A percentile compares a stretch with the other conserved stretches of the same genome.
Conservation (phyloP, 2,329 filamentous ascomycete species). For the Penicillium sp. region DNA sequence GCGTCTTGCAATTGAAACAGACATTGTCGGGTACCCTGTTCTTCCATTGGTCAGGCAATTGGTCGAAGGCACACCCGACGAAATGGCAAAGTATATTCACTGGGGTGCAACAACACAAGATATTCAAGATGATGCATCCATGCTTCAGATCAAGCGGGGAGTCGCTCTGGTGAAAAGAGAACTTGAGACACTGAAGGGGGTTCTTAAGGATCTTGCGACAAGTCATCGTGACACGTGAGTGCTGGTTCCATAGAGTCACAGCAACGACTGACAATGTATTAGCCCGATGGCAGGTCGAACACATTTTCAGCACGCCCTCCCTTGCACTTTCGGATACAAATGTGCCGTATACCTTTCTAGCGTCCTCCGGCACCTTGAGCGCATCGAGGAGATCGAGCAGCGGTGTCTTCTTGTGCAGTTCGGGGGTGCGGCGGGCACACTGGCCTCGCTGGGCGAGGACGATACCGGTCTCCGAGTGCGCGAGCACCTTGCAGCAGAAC, state of each 20-base stretch:
- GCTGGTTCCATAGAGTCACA: background rate
- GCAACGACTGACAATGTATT: background rate
- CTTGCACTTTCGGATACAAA: constrained; percentile 51
- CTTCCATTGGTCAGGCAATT: constrained; percentile 27
- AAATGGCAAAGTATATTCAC: constrained; percentile 49
- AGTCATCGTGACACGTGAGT: constrained; percentile 47
- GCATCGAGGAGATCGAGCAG: constrained; percentile 4
- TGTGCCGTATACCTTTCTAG: constrained; percentile 12
- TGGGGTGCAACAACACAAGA: constrained; percentile 61
- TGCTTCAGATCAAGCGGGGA: constrained; percentile 53
- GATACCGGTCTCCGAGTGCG: constrained; percentile 53
- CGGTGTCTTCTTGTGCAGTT: constrained; percentile 10
- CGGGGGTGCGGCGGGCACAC: constrained; percentile 58
- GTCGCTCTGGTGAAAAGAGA: constrained; percentile 33
- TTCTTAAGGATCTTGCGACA: constrained; percentile 42
- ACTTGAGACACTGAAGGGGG: constrained; percentile 34
- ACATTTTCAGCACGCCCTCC: constrained; percentile 57
- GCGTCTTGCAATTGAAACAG: constrained; percentile 24
- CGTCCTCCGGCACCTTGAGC: constrained; percentile 8
- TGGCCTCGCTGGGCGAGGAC: constrained; percentile 53
- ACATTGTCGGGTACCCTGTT: constrained; percentile 29
- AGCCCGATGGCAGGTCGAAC: constrained; percentile 57
- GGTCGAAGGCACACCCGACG: constrained; percentile 17
- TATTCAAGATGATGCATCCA: constrained; percentile 56
- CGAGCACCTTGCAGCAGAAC: constrained; percentile 50